Evolutionary conservation across 2,329 filamentous ascomycete genomes (phyloP), one percentile per base, ranked within the genome.

Genomic region (Coniochaeta pulveracea): DNA sequence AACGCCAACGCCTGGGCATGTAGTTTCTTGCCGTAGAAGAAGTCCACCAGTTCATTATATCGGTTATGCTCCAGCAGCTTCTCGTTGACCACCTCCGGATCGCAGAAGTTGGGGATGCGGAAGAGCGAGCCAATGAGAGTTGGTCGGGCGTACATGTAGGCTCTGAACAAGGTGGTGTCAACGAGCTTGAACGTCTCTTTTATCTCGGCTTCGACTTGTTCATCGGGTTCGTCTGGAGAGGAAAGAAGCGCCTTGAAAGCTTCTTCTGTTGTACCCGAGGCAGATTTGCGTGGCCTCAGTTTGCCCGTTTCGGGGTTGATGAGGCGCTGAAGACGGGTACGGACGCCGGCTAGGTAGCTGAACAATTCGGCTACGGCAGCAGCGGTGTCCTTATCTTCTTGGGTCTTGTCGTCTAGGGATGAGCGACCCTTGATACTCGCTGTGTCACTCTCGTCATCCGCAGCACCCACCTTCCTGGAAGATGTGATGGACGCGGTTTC

Each of bases 21-120:
- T 25, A 96, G 69, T 54, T 81, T 88, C 61, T 98, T 98, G 41
- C 91, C 91, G 47, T 93, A 85, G 44, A 96, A 78, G 51, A 98
- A 98, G 54, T 96, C 89, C n/a, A 98, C 86, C 2, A 98, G 64
- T 57, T 96, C 89, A 33, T 80, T 89, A 56, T 93, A 95, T 19
- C 88, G 76, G 37, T 83, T 83, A 25, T 80, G 85, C 52, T 94
- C 85, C 38, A 94, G 76, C 4, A 98, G 64, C 47, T 86, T 86
- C 55, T 94, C 84, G 51, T 94, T 91, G 15, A 98, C 89, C 3
- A 96, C 91, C 19, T 85, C 80, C 0, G 91, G 89, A 47, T 98
- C 89, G 54, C 91, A 96, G 51, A 95, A 96, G 54, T 98, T 98
- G 50, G 88, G 80, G 33, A 96, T 85, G 16, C 91, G 85, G 61